Evolutionary conservation across 2,329 filamentous ascomycete genomes (phyloP).

Genomic region (Fusarium redolens): DNA sequence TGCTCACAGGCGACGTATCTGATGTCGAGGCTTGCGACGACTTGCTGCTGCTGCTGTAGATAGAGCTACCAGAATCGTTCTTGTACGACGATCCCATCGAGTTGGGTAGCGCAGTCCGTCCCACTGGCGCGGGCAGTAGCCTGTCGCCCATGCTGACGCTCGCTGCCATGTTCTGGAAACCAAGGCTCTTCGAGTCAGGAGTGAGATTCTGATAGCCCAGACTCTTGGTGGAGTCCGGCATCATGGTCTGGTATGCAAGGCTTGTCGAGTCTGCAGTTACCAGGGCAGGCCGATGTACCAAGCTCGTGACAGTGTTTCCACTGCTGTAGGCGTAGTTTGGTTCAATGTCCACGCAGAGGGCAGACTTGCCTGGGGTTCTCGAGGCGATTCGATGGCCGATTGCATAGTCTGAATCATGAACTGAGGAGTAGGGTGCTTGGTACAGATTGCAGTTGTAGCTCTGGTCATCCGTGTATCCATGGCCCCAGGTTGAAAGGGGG

Average conservation of each 20-base stretch:
- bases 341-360: constrained; percentile 45
- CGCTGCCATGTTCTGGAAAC: constrained; percentile 40
- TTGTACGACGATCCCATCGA: constrained; percentile 40
- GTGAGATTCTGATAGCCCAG: neutral
- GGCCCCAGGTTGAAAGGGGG: constrained; percentile 39
- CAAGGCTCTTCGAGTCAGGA: constrained; percentile 1
- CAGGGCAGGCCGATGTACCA: constrained; percentile 25
- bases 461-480: constrained; percentile 44
- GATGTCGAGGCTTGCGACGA: constrained; percentile 31
- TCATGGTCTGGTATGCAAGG: constrained; percentile 7
- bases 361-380: constrained; percentile 32
- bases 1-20: constrained; percentile 37
- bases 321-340: constrained; percentile 43
- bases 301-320: constrained; percentile 20
- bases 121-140: constrained; percentile 33
- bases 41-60: constrained; percentile 38
- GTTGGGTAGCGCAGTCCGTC: constrained; percentile 32
- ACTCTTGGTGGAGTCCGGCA: constrained; percentile 15
- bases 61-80: constrained; percentile 42
- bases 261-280: constrained; percentile 11
- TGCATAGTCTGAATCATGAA: constrained; percentile 42
- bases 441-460: constrained; percentile 43
- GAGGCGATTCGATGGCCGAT: constrained; percentile 45
- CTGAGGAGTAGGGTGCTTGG: constrained; percentile 27
- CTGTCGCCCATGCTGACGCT: constrained; percentile 34